Conservation (phyloP, 2,329 filamentous ascomycete genomes). For the Orbilia javanica region DNA sequence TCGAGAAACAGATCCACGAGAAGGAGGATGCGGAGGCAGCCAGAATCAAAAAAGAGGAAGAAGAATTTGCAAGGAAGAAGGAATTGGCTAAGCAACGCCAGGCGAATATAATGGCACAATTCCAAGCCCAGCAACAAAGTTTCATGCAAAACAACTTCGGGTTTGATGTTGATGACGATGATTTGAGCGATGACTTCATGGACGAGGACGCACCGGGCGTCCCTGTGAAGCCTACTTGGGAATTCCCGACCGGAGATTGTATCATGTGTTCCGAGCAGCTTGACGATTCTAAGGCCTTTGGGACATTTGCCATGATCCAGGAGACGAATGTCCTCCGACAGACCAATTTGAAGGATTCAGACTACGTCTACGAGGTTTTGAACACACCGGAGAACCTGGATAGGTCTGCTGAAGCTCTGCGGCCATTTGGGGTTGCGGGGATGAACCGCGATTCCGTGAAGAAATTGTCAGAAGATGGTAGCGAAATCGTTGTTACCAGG, state of each 20-base stretch:
- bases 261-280: slow-evolving; percentile 97
- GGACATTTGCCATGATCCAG: slow-evolving; percentile 89
- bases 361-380: slow-evolving; percentile 85
- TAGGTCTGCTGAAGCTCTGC: slow-evolving; percentile 81
- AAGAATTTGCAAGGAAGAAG: slow-evolving; percentile 86
- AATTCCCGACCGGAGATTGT: slow-evolving; percentile 91
- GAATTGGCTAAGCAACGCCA: slow-evolving; percentile 89
- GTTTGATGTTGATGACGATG: slow-evolving; percentile 74
- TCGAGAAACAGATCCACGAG: slow-evolving; percentile 76
- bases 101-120: slow-evolving; percentile 95
- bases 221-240: slow-evolving; percentile 81
- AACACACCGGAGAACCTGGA: slow-evolving; percentile 85
- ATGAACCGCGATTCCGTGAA: slow-evolving; percentile 83
- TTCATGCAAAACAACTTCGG: slow-evolving; percentile 77
- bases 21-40: slow-evolving; percentile 75
- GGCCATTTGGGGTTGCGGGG: slow-evolving; percentile 90
- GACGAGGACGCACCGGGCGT: slow-evolving; percentile 73
- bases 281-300: slow-evolving; percentile 87
- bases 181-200: slow-evolving; percentile 83
- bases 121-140: slow-evolving; percentile 95
- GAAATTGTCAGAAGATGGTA: slow-evolving; percentile 80
- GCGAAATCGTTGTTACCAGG: slow-evolving; percentile 78
- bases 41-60: slow-evolving; percentile 78
- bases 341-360: slow-evolving; percentile 83
- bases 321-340: slow-evolving; percentile 88